Base-by-base conservation (phyloP, 106 monocot genomes). In the Allium fistulosum region DNA sequence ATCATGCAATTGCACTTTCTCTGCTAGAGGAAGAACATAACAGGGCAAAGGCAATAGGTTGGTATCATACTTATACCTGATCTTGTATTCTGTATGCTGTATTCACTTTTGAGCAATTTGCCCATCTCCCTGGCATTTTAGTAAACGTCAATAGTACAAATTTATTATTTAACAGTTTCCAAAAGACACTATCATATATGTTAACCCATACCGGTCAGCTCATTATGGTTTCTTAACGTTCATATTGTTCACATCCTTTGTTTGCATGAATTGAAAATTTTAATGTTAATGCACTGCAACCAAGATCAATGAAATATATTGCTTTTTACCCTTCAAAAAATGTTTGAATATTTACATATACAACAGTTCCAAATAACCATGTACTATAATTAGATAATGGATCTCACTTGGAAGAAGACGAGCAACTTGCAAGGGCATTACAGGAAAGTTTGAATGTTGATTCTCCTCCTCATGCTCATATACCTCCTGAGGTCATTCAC, bases 401-500 rank as follows among this genome's bases (percentile, higher is more conserved):
- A 37, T 69, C 76, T 49, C 88, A 84, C 56, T 70, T 88, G 51
- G 88, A 88, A 68, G 96, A 96, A 70, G 96, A 96, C 72, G 96
- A 96, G 60, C 96, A 84, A 73, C 86, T 96, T 61, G 96, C 96
- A 53, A 91, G 84, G 70, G 88, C 96, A 69, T 75, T 96, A 60
- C 91, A 92, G 75, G 91, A 88, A 72, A 96, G 91, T 75, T 65
- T 91, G 66, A 88, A 80, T 77, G 64, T 53, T 16, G 80, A 82
- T 51, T 84, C 91, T 47, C 82, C 87, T 78, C 80, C 73, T 8
- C 75, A 70, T 63, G 37, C 37, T 37, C 37, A 37, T 37, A 37
- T 37, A 37, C 37, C 37, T 37, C 37, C 37, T 5, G 81, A 58
- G 58, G 47, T 74, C 62, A 71, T 74, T n/a, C 78, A 75, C 46